Base-by-base conservation (phyloP, 2,329 filamentous ascomycete species). In the Lecanoromycetidae sp. region DNA sequence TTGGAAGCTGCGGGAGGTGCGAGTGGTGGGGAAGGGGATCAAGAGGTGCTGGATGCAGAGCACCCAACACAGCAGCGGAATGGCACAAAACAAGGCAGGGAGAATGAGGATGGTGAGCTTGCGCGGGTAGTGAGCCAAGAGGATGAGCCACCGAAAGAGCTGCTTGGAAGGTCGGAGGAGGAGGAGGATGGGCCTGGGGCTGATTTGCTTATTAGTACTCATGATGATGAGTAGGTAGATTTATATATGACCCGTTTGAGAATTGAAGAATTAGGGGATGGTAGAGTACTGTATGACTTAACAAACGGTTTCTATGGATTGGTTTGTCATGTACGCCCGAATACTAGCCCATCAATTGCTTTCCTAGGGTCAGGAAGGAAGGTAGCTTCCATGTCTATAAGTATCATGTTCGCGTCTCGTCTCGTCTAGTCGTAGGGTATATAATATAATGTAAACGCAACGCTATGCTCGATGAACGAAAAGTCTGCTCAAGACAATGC, bases 121-220 rank as follows among this genome's bases (percentile, higher is more conserved):
- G 37, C 13, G 36, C 44, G 41, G 17, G 45, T 47, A 7, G 33
- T 32, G 2, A 6, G 23, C 12, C 40, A 34, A 25, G 44, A 50
- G 9, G 45, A 57, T 34, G 27, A 3, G 54, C 58, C 40, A 51
- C 56, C 15, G 52, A 57, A 29, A 57, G 56, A 7, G 56, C 57
- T 38, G 59, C 62, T 29, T 49, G 54, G 20, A 56, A 47, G 58
- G 42, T 63, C 61, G 9, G 66, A 66, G 10, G 61, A 61, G 13
- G 62, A 68, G 32, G 64, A 66, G 50, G 61, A 68, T 46, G 66
- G 67, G 15, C 66, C 66, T 5, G 66, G 69, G 55, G 66, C 66
- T 23, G 61, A 66, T 13, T 66, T 67, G 59, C 53, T 69, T 22
- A 58, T 68, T 20, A 65, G 62, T 20, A 35, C 48, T n/a, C 32